Base-by-base conservation (phyloP, 768 basidiomycete species). In the Lactarius sp. region DNA sequence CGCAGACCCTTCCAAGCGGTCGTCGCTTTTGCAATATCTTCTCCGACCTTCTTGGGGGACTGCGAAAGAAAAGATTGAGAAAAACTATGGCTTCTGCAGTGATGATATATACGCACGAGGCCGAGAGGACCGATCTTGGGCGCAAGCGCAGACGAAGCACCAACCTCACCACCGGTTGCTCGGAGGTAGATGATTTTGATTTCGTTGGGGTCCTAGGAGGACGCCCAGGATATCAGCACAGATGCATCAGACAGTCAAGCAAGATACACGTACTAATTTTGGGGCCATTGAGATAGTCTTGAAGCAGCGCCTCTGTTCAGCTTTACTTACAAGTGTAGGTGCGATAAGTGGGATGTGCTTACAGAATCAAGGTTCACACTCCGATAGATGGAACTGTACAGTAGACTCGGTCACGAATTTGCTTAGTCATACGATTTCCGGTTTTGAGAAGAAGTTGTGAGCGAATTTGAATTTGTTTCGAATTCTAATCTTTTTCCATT, bases 11-110 rank as follows among this genome's bases (percentile, higher is more conserved):
- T 99, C 97, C 97, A 99, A 75, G 87, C 88, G 53, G 87, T 85
- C 64, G 97, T 99, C 62, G 96, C 96, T 78, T 99, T 99, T 71
- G 97, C 97, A 75, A 99, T 99, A 80, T 99, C 97, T 92, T 99
- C 97, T 79, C 97, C 97, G 78, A 99, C 97, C 82, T 98, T 98
- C 83, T 99, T 99, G 71, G 97, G 97, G 63, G 97, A 98, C 97
- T 98, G 70, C 12, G 2, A 20, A 41, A n/a, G 0, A 20, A 59
- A 33, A 20, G 56, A 18, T 55, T 41, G 41, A 73, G 68, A 12
- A 44, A 57, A 44, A 57, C 31, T 27, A 33, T 52, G 5, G 1
- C 6, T 22, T 22, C 16, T 34, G 42, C n/a, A 42, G 10, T 14
- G 8, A 13, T 18, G 37, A 7, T n/a, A 37, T 22, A 27, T 1